Evolutionary conservation across 2,329 filamentous ascomycete genomes (phyloP), one percentile per base, ranked within the genome.

Genomic region (Botrytis cinerea): DNA sequence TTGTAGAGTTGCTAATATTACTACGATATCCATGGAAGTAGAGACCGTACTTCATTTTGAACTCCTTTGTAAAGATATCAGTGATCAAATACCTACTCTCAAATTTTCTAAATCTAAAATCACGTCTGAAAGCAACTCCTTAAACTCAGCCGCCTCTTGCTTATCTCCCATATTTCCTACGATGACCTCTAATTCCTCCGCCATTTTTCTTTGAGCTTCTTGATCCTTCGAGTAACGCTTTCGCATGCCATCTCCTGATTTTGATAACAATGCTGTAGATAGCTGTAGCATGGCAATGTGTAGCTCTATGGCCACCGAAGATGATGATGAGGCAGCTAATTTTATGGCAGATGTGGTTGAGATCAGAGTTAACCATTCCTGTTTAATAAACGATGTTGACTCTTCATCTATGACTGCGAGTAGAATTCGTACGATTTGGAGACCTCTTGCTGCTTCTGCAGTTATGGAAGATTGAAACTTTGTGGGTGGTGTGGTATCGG

Each of bases 281-380:
- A 91, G 84, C 79, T 90, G 88, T 69, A 91, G 79, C 43, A 85
- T 84, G 2, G 87, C 87, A 7, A 88, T 82, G 63, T 86, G 83
- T 69, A 88, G 85, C 73, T 90, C 89, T 2, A 80, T 71, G 18
- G 79, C 51, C 2, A 77, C 45, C 9, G 76, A 35, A 18, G 73
- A 46, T 43, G 75, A 35, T 9, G 61, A 72, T 2, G 72, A 70
- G 5, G 74, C 22, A 38, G 72, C 43, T 12, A 76, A 66, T 74
- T 69, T 78, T 76, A 73, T 82, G 78, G 18, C 85, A 2, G 88
- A 86, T 1, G 87, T 84, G 1, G 80, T 79, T 2, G 86, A 88
- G 48, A 90, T 83, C 12, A 87, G 75, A 48, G 84, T 83, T 84
- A 91, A 87, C 88, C 89, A 90, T 2, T 84, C 84, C 76, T 90